Percentiles rank a stretch among this genome's conserved stretches.
These are phyloP conservation scores for Quercus rubra DNA, from an alignment of 306 rosid genomes.

Conservation along the genomic window DNA sequence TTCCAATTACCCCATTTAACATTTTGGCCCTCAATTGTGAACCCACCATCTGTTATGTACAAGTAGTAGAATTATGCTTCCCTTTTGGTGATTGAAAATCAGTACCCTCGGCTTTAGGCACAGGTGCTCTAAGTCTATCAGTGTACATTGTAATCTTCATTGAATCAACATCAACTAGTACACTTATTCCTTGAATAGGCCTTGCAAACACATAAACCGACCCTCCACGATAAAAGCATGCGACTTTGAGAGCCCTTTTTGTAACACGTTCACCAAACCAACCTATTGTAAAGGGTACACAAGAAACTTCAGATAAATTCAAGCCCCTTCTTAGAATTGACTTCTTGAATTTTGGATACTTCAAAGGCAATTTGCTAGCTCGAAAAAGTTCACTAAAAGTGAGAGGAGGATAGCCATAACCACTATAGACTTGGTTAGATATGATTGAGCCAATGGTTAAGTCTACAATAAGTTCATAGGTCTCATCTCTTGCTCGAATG, in stretches of 20 bases:
- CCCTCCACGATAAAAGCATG: constrained; percentile 64
- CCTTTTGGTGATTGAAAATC: constrained; percentile 39
- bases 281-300: constrained; percentile 72
- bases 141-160: constrained; percentile 55
- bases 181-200: constrained; percentile 72
- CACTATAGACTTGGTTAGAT: constrained; percentile 52
- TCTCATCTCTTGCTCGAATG: constrained; percentile 51
- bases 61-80: constrained; percentile 12
- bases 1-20: constrained; percentile 77
- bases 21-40: constrained; percentile 41
- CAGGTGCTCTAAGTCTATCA: constrained; percentile 53
- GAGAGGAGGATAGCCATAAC: constrained; percentile 75
- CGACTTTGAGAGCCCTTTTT: constrained; percentile 56
- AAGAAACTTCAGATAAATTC: constrained; percentile 72
- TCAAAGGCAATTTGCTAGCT: constrained; percentile 65
- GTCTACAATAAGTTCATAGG: constrained; percentile 66
- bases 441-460: constrained; percentile 38
- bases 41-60: constrained; percentile 34
- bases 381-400: constrained; percentile 57
- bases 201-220: constrained; percentile 63
- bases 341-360: constrained; percentile 47
- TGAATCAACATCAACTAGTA: constrained; percentile 61
- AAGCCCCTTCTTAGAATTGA: constrained; percentile 60
- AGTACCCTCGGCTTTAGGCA: constrained; percentile 81
- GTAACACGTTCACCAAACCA: constrained; percentile 70